Evolutionary conservation across 148 eudicot species (phyloP).

Genomic region (Rhododendron vialii): DNA sequence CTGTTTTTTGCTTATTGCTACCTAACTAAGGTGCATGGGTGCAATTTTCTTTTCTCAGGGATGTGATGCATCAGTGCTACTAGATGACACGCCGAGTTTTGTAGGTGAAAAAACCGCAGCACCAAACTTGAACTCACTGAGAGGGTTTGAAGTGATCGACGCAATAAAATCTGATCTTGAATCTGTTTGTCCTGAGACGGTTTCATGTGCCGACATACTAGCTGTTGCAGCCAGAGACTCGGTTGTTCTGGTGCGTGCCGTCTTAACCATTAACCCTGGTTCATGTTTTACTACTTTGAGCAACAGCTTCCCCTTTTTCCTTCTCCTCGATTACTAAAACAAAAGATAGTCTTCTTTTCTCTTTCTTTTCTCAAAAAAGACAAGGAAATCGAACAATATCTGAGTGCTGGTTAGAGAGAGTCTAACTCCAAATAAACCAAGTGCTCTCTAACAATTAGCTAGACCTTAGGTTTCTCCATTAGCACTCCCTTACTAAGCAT

Average conservation of each 20-base stretch:
- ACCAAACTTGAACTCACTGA: conserved; percentile 44
- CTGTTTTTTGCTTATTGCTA: background rate
- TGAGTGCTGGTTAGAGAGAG: background rate
- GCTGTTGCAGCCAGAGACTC: conserved; percentile 62
- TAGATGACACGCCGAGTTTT: conserved; percentile 41
- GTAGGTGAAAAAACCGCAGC: conserved; percentile 57
- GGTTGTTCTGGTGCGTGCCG: conserved; percentile 38
- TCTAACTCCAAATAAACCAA: too few relatives aligned
- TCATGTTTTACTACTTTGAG: background rate
- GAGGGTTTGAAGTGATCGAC: conserved; percentile 62
- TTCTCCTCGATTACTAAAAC: background rate
- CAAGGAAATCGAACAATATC: background rate
- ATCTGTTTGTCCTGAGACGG: conserved; percentile 46
- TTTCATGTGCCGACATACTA: conserved; percentile 65
- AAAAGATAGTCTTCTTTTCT: background rate
- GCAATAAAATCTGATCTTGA: conserved; percentile 53
- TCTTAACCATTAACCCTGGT: background rate
- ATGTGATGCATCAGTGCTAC: conserved; percentile 60
- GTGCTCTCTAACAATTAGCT: too few relatives aligned
- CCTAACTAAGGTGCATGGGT: background rate
- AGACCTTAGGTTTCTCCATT: too few relatives aligned
- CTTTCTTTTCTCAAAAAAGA: too few relatives aligned
- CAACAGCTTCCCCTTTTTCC: too few relatives aligned
- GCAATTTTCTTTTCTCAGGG: conserved; percentile 32
- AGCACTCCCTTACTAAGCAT: too few relatives aligned